Evolutionary conservation across 768 basidiomycete species (phyloP), one percentile per base, ranked within the genome.

Genomic region (Pisolithus microcarpus): DNA sequence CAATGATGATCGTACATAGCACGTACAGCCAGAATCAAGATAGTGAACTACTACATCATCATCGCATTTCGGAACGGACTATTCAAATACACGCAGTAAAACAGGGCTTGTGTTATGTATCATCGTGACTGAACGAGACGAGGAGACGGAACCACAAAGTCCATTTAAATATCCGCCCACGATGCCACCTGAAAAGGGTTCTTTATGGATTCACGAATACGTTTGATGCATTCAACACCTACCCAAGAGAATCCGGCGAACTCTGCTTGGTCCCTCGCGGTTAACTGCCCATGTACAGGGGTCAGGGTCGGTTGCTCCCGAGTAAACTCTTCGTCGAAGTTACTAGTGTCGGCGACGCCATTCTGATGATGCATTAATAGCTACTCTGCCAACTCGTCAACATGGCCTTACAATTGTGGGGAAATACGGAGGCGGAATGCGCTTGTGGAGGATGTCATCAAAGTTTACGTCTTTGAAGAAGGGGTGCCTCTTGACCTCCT

Each of bases 391-490:
- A 31, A 37, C 11, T n/a, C 1, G 34, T 28, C 24, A 28, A 44
- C 50, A 24, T 1, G 15, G 5, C 70, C 90, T 65, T 63, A 91
- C 93, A 62, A 99, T 91, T 2, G 85, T 89, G 15, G 96, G 96
- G 82, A 91, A 93, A 74, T 97, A 99, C 4, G 95, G 91, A 19
- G 93, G 90, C 19, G 94, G 93, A 61, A 98, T 92, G 53, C 94
- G 90, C 70, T 98, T 98, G 73, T 96, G 78, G 57, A 95, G 66
- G n/a, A 99, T 88, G 67, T 97, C 95, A 57, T 98, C 96, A 67
- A 87, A 99, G 72, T 72, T 97, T 45, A 95, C 89, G 65, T 98
- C 96, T 70, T 94, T 93, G 80, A 99, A 99, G 82, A 98, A 99
- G 4, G 92, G 83, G 64, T 98, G 96, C 50, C 81, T 78, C 72